phyloP scores from a whole-genome alignment of 306 rosid genomes.

The Cicer cuneatum region DNA sequence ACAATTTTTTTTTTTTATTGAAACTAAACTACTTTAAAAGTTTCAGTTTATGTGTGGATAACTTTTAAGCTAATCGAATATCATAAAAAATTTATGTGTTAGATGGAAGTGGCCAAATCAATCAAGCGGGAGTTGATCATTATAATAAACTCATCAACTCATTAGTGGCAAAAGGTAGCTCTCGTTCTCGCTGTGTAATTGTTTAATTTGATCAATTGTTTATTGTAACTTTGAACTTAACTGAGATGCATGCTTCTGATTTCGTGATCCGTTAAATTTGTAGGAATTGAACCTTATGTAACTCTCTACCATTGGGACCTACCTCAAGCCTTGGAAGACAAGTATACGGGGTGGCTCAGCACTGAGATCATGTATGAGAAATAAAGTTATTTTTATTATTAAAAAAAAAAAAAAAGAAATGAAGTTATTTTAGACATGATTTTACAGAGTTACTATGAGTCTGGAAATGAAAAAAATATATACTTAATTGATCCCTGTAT shows the following conservation, averaged over 20 bases:
- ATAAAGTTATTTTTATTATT: not conserved
- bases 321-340: slow-evolving; percentile 89
- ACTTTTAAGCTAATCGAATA: slow-evolving; percentile 1
- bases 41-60: not conserved
- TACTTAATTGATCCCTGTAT: slow-evolving; percentile 6
- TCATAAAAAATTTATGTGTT: slow-evolving; percentile 30
- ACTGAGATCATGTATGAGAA: slow-evolving; percentile 66
- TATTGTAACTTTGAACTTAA: not conserved
- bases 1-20: too few relatives aligned
- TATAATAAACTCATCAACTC: slow-evolving; percentile 84
- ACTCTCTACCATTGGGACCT: slow-evolving; percentile 97
- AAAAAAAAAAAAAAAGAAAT: too few relatives aligned
- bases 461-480: not conserved
- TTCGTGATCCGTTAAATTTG: slow-evolving; percentile 32
- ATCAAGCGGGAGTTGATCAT: slow-evolving; percentile 80
- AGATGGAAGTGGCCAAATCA: slow-evolving; percentile 84
- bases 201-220: slow-evolving; percentile 1
- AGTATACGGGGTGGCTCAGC: slow-evolving; percentile 86
- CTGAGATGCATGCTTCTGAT: slow-evolving; percentile 26
- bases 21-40: not conserved
- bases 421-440: slow-evolving; percentile 3
- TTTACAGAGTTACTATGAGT: slow-evolving; percentile 12
- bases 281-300: slow-evolving; percentile 88
- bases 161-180: slow-evolving; percentile 74
- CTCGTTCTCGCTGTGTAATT: slow-evolving; percentile 10